These are phyloP conservation scores for Citrullus amarus DNA, from an alignment of 306 rosid species.

Conservation along the genomic window DNA sequence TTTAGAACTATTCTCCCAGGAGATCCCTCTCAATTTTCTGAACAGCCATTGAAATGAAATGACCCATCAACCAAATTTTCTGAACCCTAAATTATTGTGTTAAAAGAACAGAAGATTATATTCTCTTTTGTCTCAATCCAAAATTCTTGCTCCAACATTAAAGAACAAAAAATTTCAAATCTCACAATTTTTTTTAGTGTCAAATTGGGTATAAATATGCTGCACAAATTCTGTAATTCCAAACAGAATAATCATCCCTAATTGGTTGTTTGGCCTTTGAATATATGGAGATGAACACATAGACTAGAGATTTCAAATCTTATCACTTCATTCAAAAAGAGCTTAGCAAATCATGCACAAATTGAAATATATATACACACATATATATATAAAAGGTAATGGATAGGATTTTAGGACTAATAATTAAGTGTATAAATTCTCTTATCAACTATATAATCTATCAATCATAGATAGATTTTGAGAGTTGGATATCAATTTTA, in stretches of 20 bases:
- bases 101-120: not conserved
- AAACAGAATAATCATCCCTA: not conserved
- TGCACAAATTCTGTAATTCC: not conserved
- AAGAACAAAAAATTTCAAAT: not conserved
- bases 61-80: conserved; percentile 3
- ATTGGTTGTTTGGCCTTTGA: not conserved
- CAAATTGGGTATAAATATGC: not conserved
- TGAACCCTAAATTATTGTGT: not conserved
- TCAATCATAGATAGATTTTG: too few relatives aligned
- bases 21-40: not conserved
- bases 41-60: not conserved
- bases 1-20: not conserved
- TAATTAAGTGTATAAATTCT: too few relatives aligned
- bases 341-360: too few relatives aligned
- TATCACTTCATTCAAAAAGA: too few relatives aligned
- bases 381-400: too few relatives aligned
- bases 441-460: too few relatives aligned
- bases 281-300: not conserved
- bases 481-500: too few relatives aligned
- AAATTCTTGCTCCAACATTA: not conserved
- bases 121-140: not conserved
- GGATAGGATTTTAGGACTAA: too few relatives aligned
- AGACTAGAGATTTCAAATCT: conserved; percentile 2
- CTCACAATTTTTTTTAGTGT: not conserved
- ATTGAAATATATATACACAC: too few relatives aligned